Base-by-base conservation (phyloP, 768 basidiomycete genomes). In the Pulveroboletus ravenelii region DNA sequence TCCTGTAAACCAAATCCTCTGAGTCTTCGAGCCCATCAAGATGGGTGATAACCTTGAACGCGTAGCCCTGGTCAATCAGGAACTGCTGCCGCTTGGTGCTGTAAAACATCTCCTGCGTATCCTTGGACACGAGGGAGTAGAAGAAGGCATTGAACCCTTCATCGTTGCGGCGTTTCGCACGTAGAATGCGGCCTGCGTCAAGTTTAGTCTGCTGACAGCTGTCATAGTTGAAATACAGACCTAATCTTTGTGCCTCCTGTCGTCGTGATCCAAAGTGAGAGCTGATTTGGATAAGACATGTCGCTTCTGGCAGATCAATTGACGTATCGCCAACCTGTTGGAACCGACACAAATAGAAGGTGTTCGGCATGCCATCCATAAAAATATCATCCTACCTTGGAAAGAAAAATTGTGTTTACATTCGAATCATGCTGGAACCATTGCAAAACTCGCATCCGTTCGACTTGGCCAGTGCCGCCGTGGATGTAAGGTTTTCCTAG, bases 81-180 rank as follows among this genome's bases (percentile, higher is more conserved):
- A 99, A 99, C 63, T 97, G 93, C 64, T 98, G 96, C 14, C 96
- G 84, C 72, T 99, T 99, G 3, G 96, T 95, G 66, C 91, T 94
- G 77, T 97, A 99, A 71, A 86, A 99, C 93, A 98, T 98, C 72
- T 98, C 96, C 63, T 96, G 93, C 5, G 95, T 99, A 71, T 97
- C 95, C 70, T 96, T 96, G 23, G 94, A 97, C 31, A 99, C 96
- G 7, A 99, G 82, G 30, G 96, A 97, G 69, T 99, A 99, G 72
- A 99, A 99, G 74, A 98, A 99, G 20, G 96, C 96, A 56, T 99
- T 99, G 74, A 99, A 99, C 1, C 96, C 96, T 71, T 98, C 96
- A 62, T 99, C 96, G 63, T 99, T 99, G 56, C 96, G 79, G 52
- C 96, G 81, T 69, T 99, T 99, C 9, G 96, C 96, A 41, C 96